Base-by-base conservation (phyloP, 2,329 filamentous ascomycete species). In the Colletotrichum incanum region DNA sequence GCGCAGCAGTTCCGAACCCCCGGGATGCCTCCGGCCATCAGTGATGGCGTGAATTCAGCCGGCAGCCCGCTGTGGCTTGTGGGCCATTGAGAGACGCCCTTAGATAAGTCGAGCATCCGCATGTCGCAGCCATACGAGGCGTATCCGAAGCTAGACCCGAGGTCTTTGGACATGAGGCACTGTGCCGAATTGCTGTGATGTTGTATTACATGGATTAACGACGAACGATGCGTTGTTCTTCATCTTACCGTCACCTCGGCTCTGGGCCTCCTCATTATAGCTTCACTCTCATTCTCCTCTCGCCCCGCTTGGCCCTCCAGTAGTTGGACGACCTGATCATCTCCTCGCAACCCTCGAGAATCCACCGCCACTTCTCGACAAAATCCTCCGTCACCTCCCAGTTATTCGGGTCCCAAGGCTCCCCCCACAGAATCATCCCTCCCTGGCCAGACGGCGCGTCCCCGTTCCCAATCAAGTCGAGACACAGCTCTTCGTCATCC, bases 371-470 rank as follows among this genome's bases (percentile, higher is more conserved):
- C 72, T 86, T 88, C 47, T 76, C 78, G 1, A 84, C 73, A 74
- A 89, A 88, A 0, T 67, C 67, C 20, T 81, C 79, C 0, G 82
- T 86, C 3, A 85, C 78, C 72, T 89, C 87, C 87, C 87, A 89
- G 20, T 80, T 84, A 0, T 72, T 70, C 1, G 79, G 67, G 49
- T 87, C 81, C 78, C 82, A 84, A 0, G 86, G 79, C 7, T 86
- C 83, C 0, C 85, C 84, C 87, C 86, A 88, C 1, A 88, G 83
- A 23, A 88, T 79, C 2, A 88, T 58, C 3, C 79, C 81, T 16
- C 79, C 77, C 61, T 74, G 75, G 18, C 50, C 60, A 31, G 41
- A 58, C n/a, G 50, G 67, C 59, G 58, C 58, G 43, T 60, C 43
- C 18, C 34, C 54, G 31, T 47, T 26, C 5, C 70, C 66, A 11